These are phyloP conservation scores for Pythium volutum DNA, from an alignment of 352 stramenopile species.

Conservation along the genomic window DNA sequence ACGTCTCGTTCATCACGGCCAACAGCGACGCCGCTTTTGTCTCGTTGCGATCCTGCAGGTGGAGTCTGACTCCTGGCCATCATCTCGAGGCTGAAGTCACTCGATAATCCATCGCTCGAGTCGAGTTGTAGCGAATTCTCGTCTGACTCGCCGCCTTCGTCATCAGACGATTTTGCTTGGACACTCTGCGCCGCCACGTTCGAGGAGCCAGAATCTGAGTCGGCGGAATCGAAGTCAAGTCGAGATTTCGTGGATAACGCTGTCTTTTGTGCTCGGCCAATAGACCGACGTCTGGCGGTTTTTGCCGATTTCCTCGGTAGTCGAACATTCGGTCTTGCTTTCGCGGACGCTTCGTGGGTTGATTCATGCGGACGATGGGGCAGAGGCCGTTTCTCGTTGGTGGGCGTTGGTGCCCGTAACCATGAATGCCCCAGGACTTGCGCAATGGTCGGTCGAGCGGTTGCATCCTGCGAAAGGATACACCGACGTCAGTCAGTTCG, in stretches of 20 bases:
- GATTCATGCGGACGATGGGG: neutral
- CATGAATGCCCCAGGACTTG: slow-evolving; percentile 60
- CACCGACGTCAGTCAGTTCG: neutral
- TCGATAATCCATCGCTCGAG: neutral
- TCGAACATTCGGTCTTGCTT: neutral
- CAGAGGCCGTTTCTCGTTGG: neutral
- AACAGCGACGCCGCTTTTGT: neutral
- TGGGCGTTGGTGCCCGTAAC: slow-evolving; percentile 30
- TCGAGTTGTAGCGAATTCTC: neutral
- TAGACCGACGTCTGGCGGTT: slow-evolving; percentile 2
- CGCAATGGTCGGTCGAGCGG: slow-evolving; percentile 36
- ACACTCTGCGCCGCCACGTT: neutral
- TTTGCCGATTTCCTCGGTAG: neutral
- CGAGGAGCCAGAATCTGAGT: slow-evolving; percentile 6
- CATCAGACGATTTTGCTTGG: neutral
- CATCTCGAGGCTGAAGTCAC: neutral
- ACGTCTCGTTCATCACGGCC: neutral
- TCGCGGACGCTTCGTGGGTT: neutral
- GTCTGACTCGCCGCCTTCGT: neutral
- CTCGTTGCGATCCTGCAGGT: neutral
- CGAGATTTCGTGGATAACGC: neutral
- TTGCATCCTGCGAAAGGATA: slow-evolving; percentile 33
- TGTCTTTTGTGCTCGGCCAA: neutral
- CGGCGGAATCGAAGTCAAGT: slow-evolving; percentile 12
- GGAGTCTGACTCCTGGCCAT: neutral